Percentiles rank a stretch among this genome's conserved stretches.
Evolutionary conservation across 2,329 filamentous ascomycete genomes (phyloP).

Genomic region (Alternaria burnsii): DNA sequence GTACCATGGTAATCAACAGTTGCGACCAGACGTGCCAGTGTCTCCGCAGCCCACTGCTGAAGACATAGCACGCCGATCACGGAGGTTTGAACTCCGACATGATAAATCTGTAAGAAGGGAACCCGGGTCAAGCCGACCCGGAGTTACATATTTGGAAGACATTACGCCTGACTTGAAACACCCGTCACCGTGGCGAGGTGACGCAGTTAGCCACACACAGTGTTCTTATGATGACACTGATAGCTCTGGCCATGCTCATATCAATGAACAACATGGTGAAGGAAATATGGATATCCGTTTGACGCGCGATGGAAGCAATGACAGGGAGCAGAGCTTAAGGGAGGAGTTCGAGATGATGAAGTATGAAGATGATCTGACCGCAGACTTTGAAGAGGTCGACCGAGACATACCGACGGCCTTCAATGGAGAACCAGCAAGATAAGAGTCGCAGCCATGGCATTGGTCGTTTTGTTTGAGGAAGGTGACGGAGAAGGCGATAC

Average conservation of each 20-base stretch:
- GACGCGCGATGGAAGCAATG: background rate
- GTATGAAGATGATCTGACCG: background rate
- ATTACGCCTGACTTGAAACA: background rate
- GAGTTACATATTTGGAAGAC: background rate
- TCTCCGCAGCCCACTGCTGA: background rate
- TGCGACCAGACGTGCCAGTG: background rate
- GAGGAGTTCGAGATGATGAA: background rate
- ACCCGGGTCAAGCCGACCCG: background rate
- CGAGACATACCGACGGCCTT: background rate
- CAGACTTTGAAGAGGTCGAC: background rate
- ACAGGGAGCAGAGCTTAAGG: background rate
- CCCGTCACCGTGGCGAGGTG: no score
- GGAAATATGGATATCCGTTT: background rate
- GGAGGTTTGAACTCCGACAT: background rate
- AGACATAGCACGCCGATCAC: background rate
- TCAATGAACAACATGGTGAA: background rate
- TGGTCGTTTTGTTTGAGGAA: fast-evolving
- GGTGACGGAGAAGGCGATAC: background rate
- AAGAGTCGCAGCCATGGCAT: background rate
- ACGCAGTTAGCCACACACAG: background rate
- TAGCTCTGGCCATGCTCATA: background rate
- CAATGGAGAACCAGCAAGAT: background rate
- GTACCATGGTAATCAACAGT: background rate
- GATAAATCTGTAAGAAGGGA: no score
- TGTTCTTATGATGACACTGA: background rate